Conservation (phyloP, 2,329 filamentous ascomycete species). For the Bertia moriformis region DNA sequence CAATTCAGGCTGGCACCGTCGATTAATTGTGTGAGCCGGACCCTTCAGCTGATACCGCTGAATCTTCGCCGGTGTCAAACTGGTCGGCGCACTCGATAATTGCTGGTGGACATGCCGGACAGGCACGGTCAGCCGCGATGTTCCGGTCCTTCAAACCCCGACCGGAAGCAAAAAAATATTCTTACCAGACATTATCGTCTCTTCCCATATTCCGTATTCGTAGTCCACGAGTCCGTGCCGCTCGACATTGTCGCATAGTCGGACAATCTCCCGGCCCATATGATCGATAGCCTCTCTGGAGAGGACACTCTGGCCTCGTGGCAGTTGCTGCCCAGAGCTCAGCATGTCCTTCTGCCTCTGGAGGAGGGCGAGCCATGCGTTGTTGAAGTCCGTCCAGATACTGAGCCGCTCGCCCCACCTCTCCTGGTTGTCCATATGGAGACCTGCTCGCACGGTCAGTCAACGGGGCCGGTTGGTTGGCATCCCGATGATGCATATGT, state of each 20-base stretch:
- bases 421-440: slow-evolving; percentile 68
- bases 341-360: slow-evolving; percentile 73
- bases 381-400: slow-evolving; percentile 89
- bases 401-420: slow-evolving; percentile 64
- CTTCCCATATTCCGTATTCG: slow-evolving; percentile 91
- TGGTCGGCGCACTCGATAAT: too few species aligned
- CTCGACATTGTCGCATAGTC: slow-evolving; percentile 74
- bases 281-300: slow-evolving; percentile 55
- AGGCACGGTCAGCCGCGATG: too few species aligned
- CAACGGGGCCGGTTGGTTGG: too few species aligned
- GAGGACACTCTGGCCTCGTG: slow-evolving; percentile 48
- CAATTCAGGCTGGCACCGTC: too few species aligned
- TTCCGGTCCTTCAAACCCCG: too few species aligned
- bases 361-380: slow-evolving; percentile 72
- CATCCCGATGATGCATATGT: too few species aligned
- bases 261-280: slow-evolving; percentile 70
- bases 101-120: too few species aligned
- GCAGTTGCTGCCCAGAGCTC: slow-evolving; percentile 38
- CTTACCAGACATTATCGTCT: slow-evolving; percentile 75
- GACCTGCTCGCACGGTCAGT: slow-evolving; percentile 46
- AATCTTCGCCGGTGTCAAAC: too few species aligned
- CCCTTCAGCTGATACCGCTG: too few species aligned
- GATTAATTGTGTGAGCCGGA: too few species aligned
- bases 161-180: too few species aligned
- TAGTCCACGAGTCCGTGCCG: slow-evolving; percentile 92